Evolutionary conservation across 1,284 basidiomycete genomes (phyloP).

Genomic region (Xerocomus minutiporus): DNA sequence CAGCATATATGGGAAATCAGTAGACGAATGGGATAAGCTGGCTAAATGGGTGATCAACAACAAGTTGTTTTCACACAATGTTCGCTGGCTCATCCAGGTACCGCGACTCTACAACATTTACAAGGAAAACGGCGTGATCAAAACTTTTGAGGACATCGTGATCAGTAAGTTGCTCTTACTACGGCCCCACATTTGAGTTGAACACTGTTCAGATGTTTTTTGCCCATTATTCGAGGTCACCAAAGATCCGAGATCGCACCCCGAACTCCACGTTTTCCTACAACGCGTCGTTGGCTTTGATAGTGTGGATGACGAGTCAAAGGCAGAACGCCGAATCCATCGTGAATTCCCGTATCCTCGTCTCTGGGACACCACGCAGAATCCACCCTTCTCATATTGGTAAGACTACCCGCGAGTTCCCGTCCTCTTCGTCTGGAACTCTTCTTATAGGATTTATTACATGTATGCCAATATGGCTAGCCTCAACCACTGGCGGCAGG

Average conservation of each 20-base stretch:
- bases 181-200: background rate
- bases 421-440: background rate
- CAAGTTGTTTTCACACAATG: slow-evolving; percentile 94
- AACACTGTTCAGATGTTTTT: slow-evolving; percentile 72
- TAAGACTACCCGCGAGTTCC: slow-evolving; percentile 32
- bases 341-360: slow-evolving; percentile 94
- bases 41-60: slow-evolving; percentile 96
- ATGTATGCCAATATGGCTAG: slow-evolving; percentile 97
- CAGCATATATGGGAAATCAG: slow-evolving; percentile 85
- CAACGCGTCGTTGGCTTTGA: slow-evolving; percentile 97
- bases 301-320: slow-evolving; percentile 97
- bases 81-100: slow-evolving; percentile 96
- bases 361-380: slow-evolving; percentile 86
- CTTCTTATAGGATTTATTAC: slow-evolving; percentile 79
- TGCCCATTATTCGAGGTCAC: slow-evolving; percentile 95
- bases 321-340: slow-evolving; percentile 86
- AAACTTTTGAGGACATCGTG: slow-evolving; percentile 91
- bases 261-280: slow-evolving; percentile 92
- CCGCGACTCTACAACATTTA: slow-evolving; percentile 96
- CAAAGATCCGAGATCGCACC: slow-evolving; percentile 83
- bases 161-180: slow-evolving; percentile 54
- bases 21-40: slow-evolving; percentile 95
- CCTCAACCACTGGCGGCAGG: slow-evolving; percentile 87
- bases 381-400: slow-evolving; percentile 95
- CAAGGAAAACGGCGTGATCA: slow-evolving; percentile 82